Conservation (phyloP, 768 basidiomycete genomes). For the Galerina sulciceps region DNA sequence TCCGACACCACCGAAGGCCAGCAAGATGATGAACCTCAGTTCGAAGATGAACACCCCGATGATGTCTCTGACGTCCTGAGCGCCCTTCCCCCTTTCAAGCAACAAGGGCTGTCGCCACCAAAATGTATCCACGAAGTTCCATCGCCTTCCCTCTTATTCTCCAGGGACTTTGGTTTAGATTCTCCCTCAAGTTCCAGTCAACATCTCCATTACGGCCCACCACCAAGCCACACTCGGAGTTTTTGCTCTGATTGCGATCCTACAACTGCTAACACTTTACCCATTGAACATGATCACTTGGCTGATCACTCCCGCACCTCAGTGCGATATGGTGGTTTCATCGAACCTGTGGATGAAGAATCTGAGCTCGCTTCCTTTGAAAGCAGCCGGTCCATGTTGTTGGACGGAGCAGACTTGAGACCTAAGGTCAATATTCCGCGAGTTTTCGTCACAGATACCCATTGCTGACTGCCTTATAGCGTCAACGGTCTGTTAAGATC, state of each 20-base stretch:
- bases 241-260: neutral
- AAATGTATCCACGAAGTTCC: conserved; percentile 63
- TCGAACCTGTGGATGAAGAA: conserved; percentile 56
- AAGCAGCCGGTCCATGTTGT: conserved; percentile 28
- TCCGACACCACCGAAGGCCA: conserved; percentile 18
- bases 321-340: conserved; percentile 58
- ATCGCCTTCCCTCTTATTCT: conserved; percentile 34
- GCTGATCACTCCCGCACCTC: neutral
- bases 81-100: conserved; percentile 22
- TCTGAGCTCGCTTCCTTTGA: conserved; percentile 57
- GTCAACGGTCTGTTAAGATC: conserved; percentile 7
- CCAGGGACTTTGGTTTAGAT: conserved; percentile 10
- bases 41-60: conserved; percentile 10
- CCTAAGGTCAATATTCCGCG: no score
- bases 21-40: conserved; percentile 6
- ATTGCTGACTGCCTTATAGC: no score
- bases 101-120: conserved; percentile 7
- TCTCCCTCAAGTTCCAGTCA: neutral
- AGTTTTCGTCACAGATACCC: no score
- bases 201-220: neutral
- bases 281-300: conserved; percentile 19
- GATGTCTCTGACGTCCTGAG: conserved; percentile 24
- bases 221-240: neutral
- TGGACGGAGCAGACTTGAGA: no score
- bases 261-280: neutral